Base-by-base conservation (phyloP, 2,329 filamentous ascomycete genomes). In the Aspergillus oerlinghausenensis region DNA sequence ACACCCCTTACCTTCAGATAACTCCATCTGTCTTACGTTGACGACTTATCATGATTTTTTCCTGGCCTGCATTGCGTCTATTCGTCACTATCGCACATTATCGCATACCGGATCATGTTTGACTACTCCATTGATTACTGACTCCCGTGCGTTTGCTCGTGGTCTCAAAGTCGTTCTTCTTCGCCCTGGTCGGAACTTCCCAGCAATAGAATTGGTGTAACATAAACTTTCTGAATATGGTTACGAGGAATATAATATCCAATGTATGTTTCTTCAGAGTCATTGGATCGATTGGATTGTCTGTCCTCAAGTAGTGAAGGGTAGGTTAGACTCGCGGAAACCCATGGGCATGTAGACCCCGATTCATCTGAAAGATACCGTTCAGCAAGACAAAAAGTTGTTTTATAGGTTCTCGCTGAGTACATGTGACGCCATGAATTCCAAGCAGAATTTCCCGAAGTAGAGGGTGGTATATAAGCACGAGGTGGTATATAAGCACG, bases 181-280 rank as follows among this genome's bases (percentile, higher is more conserved):
- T 40, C 14, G 40, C 25, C 49, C 29, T 51, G 42, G 40, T 49
- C 51, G 32, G 53, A 23, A 51, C 50, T 51, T 43, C 51, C 49
- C 63, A 61, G 56, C 62, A 57, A 66, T 70, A 67, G 67, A 68
- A 62, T 58, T 65, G 59, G 62, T 70, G 67, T 70, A 70, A 60
- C 68, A 65, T 70, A 69, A 42, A 59, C 54, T 57, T 49, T 17
- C 14, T 35, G 49, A 51, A 40, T 11, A 51, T 28, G 19, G 17
- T 17, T 19, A 19, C 21, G 49, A 40, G 32, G 49, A 51, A 50
- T 35, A 35, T 51, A 40, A 35, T 51, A 40, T 23, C 29, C 49
- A 35, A 35, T 14, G 19, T 19, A 40, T 51, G 19, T 35, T 40
- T 51, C n/a, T 38, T 23, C 8, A 38, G 19, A 50, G 26, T 14